Percentiles rank a stretch among this genome's conserved stretches.
phyloP scores from a whole-genome alignment of 768 basidiomycete species.

The Cystobasidium ongulense region DNA sequence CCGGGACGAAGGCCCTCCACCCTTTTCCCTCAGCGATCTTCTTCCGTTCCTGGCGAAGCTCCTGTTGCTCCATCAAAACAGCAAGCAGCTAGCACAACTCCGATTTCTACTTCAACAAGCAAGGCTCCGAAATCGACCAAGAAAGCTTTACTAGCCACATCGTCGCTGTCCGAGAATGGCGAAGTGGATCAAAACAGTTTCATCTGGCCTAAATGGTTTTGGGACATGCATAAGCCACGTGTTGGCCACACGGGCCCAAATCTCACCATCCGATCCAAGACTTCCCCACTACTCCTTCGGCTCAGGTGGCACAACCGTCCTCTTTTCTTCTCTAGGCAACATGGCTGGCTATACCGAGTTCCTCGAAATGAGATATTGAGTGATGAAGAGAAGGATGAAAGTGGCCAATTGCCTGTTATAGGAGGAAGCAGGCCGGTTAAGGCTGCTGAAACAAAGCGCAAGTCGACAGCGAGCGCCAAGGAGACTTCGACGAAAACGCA shows the following conservation, averaged over 20 bases:
- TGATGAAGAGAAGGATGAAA: constrained; percentile 4
- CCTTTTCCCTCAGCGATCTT: neutral
- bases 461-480: neutral
- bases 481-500: neutral
- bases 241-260: constrained; percentile 50
- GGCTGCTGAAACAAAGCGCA: neutral
- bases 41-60: neutral
- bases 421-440: neutral
- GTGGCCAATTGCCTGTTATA: neutral
- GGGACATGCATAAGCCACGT: constrained; percentile 57
- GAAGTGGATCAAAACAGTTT: neutral
- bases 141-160: neutral
- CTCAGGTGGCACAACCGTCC: constrained; percentile 83
- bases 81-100: no score
- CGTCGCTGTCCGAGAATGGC: neutral
- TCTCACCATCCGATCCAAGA: constrained; percentile 70
- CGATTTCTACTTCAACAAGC: no score
- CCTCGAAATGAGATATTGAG: constrained; percentile 43
- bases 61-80: no score
- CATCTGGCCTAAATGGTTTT: constrained; percentile 94
- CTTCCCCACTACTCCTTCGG: constrained; percentile 73
- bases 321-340: constrained; percentile 70
- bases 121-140: neutral
- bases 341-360: constrained; percentile 88
- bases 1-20: neutral